phyloP scores from a whole-genome alignment of 1,284 basidiomycete species.

The Malassezia dermatis region DNA sequence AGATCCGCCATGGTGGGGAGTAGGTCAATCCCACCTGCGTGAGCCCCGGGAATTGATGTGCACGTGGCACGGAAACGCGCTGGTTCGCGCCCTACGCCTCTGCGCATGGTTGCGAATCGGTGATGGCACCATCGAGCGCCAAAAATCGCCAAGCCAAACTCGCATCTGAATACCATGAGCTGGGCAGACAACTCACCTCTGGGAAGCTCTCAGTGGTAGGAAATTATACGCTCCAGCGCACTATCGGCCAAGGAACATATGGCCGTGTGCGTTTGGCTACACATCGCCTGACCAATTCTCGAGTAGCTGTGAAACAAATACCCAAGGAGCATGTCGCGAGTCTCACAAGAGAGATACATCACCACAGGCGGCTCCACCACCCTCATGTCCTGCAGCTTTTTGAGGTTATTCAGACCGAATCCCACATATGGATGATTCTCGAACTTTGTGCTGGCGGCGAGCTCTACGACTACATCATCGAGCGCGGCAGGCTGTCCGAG shows the following conservation, averaged over 20 bases:
- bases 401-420: conserved; percentile 94
- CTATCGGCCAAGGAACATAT: conserved; percentile 86
- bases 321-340: conserved; percentile 66
- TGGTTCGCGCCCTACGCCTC: neutral
- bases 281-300: conserved; percentile 63
- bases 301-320: conserved; percentile 87
- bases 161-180: conserved; percentile 86
- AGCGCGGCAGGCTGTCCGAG: conserved; percentile 44
- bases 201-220: conserved; percentile 80
- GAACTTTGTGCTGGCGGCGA: conserved; percentile 86
- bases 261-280: conserved; percentile 86
- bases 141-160: conserved; percentile 48
- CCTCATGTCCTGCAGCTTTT: conserved; percentile 88
- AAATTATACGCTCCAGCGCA: conserved; percentile 85
- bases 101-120: neutral
- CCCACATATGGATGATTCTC: conserved; percentile 88
- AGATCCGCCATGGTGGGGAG: conserved; percentile 6
- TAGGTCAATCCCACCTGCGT: neutral
- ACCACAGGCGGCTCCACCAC: conserved; percentile 90
- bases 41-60: neutral
- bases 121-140: neutral
- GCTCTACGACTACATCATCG: conserved; percentile 51
- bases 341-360: conserved; percentile 92
- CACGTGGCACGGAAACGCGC: neutral
- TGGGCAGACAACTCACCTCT: conserved; percentile 84